Evolutionary conservation across 805 yeast genomes (phyloP), one percentile per base, ranked within the genome.

Genomic region (Hanseniaspora thailandica): DNA sequence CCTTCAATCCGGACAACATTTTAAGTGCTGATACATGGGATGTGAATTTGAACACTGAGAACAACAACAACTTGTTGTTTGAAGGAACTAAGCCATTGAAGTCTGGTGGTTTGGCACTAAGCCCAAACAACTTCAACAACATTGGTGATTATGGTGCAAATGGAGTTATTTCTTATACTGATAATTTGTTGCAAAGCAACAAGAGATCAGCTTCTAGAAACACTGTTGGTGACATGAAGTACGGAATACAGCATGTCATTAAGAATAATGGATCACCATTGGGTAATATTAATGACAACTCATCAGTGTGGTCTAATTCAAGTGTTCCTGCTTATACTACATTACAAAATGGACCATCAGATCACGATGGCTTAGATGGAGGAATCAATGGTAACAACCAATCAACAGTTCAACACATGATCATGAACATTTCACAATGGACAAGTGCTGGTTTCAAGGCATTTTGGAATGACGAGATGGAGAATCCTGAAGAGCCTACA

Each of bases 351-450:
- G 39, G 25, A 20, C 10, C 39, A 12, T 20, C 20, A 13, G 47
- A 43, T 17, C 45, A 43, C 4, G 45, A 40, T 15, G 20, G 13
- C 20, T 5, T 26, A 8, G 33, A 26, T 26, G n/a, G 13, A 20
- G 33, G 34, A 7, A 10, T 10, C 8, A 62, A 61, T 47, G 63
- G 62, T 13, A 71, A 81, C 25, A 41, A 49, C 25, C 41, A 34
- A 20, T 49, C 53, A 12, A 43, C 53, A 17, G 75, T 82, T 1
- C 77, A 76, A 39, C 74, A 74, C 31, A 78, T 78, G 84, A 78
- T 78, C 59, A 77, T 71, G 60, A 77, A 78, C 58, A 78, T 78
- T 35, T 76, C 81, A 0, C 75, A 74, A 1, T 78, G 84, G 84
- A 78, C 82, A 65, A 1, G 66, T 65, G 22, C 55, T 54, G 33